These are phyloP conservation scores for Rosa lucieae DNA, from an alignment of 306 rosid genomes.

Conservation along the genomic window DNA sequence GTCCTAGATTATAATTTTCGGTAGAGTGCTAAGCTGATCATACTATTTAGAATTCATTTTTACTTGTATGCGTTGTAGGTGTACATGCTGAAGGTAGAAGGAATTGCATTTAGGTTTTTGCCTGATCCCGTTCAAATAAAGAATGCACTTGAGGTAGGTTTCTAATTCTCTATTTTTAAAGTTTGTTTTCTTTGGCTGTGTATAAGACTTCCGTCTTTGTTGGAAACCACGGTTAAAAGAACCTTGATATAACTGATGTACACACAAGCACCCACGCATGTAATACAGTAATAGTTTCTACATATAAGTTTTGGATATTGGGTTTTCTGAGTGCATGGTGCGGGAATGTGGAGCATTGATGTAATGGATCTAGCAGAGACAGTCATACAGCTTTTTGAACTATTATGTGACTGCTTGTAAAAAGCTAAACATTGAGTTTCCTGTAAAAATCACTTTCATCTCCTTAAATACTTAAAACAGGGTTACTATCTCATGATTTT, in stretches of 20 bases:
- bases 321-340: not conserved
- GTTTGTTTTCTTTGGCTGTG: not conserved
- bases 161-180: constrained; percentile 1
- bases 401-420: not conserved
- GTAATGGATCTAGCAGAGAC: not conserved
- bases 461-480: not conserved
- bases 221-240: not conserved
- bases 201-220: not conserved
- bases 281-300: not conserved
- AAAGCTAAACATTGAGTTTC: not conserved
- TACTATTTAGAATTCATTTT: not conserved
- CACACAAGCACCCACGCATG: not conserved
- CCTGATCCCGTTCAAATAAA: constrained; percentile 93
- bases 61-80: constrained; percentile 42
- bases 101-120: constrained; percentile 90
- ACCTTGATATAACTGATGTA: not conserved
- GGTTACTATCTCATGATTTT: not conserved
- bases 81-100: constrained; percentile 97
- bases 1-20: not conserved
- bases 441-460: not conserved
- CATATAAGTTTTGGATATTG: not conserved
- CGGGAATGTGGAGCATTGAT: not conserved
- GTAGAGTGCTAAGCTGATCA: not conserved
- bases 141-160: constrained; percentile 86
- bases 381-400: not conserved